A percentile compares a stretch with the other conserved stretches of the same genome.
phyloP scores from a whole-genome alignment of 1,284 basidiomycete species.

The Papiliotrema flavescens region DNA sequence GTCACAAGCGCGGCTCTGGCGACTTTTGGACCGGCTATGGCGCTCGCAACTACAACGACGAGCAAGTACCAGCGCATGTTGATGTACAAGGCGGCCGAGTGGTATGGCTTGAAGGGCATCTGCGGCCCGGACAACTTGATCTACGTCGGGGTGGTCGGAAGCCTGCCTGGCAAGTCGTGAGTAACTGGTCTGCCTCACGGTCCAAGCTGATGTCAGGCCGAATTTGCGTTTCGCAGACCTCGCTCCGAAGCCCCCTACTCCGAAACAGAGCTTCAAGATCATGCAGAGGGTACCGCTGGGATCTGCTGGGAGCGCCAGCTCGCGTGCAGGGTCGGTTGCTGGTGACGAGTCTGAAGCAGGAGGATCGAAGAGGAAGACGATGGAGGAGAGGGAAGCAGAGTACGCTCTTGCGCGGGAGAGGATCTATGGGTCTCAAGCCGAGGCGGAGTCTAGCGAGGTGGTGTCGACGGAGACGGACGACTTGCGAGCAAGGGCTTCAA shows the following conservation, averaged over 20 bases:
- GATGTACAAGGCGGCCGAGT: slow-evolving; percentile 45
- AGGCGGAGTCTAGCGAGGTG: not conserved
- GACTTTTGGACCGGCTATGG: slow-evolving; percentile 14
- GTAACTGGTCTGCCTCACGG: not conserved
- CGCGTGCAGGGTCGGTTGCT: slow-evolving; percentile 1
- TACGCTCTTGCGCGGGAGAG: slow-evolving; percentile 38
- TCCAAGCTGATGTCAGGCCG: slow-evolving; percentile 19
- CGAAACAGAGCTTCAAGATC: slow-evolving; percentile 37
- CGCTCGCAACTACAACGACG: slow-evolving; percentile 19
- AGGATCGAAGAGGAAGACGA: slow-evolving; percentile 26
- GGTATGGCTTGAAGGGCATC: slow-evolving; percentile 40
- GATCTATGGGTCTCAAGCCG: slow-evolving; percentile 26
- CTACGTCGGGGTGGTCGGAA: slow-evolving; percentile 32
- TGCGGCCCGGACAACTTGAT: slow-evolving; percentile 19
- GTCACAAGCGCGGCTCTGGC: slow-evolving; percentile 10
- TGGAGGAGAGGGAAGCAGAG: slow-evolving; percentile 40
- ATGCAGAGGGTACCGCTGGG: slow-evolving; percentile 33
- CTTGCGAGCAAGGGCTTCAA: not conserved
- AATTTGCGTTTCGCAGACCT: slow-evolving; percentile 21
- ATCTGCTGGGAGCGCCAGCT: slow-evolving; percentile 8
- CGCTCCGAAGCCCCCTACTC: slow-evolving; percentile 21
- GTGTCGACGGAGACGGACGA: not conserved
- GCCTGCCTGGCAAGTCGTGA: slow-evolving; percentile 32
- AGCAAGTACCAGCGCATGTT: slow-evolving; percentile 46
- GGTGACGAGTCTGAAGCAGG: slow-evolving; percentile 13